phyloP scores from a whole-genome alignment of 345 rosid species.

The Lepidium africanum region DNA sequence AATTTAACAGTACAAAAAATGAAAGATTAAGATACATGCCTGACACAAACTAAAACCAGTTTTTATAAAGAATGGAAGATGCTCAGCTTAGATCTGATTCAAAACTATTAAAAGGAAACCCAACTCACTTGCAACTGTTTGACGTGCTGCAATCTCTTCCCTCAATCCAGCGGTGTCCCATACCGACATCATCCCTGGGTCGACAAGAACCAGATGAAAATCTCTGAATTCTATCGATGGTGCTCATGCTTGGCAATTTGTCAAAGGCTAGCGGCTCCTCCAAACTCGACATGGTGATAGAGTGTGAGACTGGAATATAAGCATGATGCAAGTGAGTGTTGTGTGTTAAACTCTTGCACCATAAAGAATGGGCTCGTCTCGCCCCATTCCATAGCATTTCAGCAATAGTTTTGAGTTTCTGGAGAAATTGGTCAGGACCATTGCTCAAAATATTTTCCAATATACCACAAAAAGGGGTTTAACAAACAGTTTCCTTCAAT shows the following conservation, averaged over 20 bases:
- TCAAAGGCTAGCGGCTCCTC: conserved; percentile 87
- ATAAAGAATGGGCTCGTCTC: conserved; percentile 17
- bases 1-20: neutral
- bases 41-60: neutral
- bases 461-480: neutral
- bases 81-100: neutral
- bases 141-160: conserved; percentile 81
- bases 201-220: conserved; percentile 84
- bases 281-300: conserved; percentile 77
- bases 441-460: conserved; percentile 6
- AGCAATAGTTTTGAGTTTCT: conserved; percentile 16
- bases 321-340: conserved; percentile 26
- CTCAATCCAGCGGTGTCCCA: conserved; percentile 83
- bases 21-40: neutral
- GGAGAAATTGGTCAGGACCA: conserved; percentile 25
- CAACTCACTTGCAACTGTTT: conserved; percentile 58
- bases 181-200: conserved; percentile 56
- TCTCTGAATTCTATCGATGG: conserved; percentile 75
- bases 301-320: conserved; percentile 33
- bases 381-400: conserved; percentile 26
- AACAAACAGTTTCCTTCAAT: neutral
- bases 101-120: neutral
- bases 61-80: neutral
- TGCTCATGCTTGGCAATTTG: conserved; percentile 89
- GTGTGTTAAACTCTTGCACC: conserved; percentile 14